Evolutionary conservation across 2,329 filamentous ascomycete species (phyloP).

Genomic region (Sarocladium strictum): DNA sequence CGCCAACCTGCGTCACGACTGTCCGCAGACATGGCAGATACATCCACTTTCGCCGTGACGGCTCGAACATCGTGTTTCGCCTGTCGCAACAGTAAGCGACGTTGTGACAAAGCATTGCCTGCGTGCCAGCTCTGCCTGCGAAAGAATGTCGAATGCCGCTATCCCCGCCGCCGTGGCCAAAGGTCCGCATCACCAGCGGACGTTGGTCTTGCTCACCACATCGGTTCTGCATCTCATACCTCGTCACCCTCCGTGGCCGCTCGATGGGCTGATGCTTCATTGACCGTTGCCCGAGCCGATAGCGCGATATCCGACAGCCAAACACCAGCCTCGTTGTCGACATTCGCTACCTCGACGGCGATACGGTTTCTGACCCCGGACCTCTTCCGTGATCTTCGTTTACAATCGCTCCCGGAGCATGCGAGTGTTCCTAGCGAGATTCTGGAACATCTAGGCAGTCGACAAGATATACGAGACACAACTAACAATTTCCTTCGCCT

Average conservation of each 20-base stretch:
- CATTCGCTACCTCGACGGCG: background rate
- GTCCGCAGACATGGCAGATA: background rate
- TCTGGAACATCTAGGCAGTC: background rate
- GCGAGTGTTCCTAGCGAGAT: background rate
- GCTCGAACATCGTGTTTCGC: background rate
- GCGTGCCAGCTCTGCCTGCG: background rate
- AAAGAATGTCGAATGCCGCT: background rate
- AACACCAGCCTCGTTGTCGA: background rate
- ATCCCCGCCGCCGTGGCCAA: slow-evolving; percentile 3
- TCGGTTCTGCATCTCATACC: background rate
- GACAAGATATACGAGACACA: background rate
- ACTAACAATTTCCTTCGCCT: background rate
- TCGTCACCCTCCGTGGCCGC: no score
- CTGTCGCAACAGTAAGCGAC: slow-evolving; percentile 5
- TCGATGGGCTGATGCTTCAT: background rate
- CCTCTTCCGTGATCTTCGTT: background rate
- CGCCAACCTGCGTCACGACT: no score
- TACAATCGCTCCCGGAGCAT: background rate
- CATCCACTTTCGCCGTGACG: background rate
- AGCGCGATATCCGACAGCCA: background rate
- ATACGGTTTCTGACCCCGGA: background rate
- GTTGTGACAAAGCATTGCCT: slow-evolving; percentile 1
- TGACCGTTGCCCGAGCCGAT: background rate
- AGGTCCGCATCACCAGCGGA: background rate
- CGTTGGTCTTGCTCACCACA: background rate